Percentiles rank a stretch among this genome's conserved stretches.
Conservation (phyloP, 2,329 filamentous ascomycete genomes). For the Phyllosticta capitalensis region DNA sequence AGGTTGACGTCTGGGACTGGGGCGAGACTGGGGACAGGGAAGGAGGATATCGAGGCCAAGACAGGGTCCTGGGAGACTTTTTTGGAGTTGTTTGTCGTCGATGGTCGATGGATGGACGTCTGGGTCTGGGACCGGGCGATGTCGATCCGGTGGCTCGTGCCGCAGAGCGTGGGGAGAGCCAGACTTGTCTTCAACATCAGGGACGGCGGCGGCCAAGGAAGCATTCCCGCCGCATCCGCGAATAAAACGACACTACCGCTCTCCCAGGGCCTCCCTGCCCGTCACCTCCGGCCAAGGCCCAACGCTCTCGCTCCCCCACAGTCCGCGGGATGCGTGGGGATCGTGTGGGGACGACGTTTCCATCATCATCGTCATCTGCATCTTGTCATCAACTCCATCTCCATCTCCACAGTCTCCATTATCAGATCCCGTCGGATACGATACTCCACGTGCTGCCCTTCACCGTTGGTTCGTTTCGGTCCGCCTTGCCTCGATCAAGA, state of each 20-base stretch:
- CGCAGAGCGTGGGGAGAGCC: background rate
- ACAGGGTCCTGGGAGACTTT: background rate
- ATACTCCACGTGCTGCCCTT: background rate
- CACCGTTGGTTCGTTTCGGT: background rate
- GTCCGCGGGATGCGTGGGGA: background rate
- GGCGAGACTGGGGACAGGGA: background rate
- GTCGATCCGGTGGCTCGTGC: background rate
- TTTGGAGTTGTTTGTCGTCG: background rate
- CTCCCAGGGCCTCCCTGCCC: background rate
- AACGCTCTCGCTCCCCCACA: background rate
- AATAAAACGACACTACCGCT: background rate
- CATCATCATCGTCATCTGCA: background rate
- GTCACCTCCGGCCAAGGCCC: background rate
- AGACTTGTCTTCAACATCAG: too few relatives aligned
- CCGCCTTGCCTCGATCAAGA: background rate
- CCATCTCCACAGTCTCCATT: too few relatives aligned
- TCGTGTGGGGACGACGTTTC: background rate
- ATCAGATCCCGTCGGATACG: too few relatives aligned
- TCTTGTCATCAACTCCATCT: background rate
- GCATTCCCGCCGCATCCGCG: conserved; percentile 10
- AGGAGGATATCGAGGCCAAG: background rate
- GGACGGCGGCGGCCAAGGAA: background rate
- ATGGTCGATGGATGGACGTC: background rate
- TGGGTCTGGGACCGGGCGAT: background rate
- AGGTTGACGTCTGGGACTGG: conserved; percentile 2